phyloP scores from a whole-genome alignment of 768 basidiomycete genomes.

The Mycena vulgaris region DNA sequence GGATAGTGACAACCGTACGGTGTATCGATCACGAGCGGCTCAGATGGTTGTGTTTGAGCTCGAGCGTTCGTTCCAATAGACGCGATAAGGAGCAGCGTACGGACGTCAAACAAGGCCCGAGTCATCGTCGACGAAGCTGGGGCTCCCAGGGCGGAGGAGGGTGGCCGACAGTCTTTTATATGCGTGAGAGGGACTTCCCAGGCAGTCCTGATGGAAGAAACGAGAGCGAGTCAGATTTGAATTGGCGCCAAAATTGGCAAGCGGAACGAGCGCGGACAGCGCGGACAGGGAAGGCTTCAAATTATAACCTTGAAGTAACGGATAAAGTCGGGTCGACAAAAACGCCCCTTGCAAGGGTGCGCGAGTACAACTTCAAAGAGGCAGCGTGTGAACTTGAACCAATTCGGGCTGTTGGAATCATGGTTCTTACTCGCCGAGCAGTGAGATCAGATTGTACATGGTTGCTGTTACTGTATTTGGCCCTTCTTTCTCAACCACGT shows the following conservation, averaged over 20 bases:
- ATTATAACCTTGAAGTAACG: neutral
- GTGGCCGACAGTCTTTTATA: constrained; percentile 9
- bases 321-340: neutral
- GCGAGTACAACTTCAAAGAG: neutral
- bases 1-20: constrained; percentile 14
- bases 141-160: constrained; percentile 1
- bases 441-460: no score
- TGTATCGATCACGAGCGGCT: constrained; percentile 19
- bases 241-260: constrained; percentile 12
- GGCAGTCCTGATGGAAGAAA: constrained; percentile 23
- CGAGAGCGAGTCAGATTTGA: neutral
- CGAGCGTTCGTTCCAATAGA: constrained; percentile 15
- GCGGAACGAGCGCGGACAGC: neutral
- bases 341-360: neutral
- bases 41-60: constrained; percentile 18
- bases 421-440: neutral
- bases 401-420: constrained; percentile 4
- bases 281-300: constrained; percentile 10
- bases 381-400: constrained; percentile 4
- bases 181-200: constrained; percentile 11
- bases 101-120: constrained; percentile 7
- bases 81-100: constrained; percentile 6
- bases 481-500: no score
- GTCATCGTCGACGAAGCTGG: constrained; percentile 7
- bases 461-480: no score